Evolutionary conservation across 306 rosid species (phyloP).

Genomic region (Crotalaria pallida): DNA sequence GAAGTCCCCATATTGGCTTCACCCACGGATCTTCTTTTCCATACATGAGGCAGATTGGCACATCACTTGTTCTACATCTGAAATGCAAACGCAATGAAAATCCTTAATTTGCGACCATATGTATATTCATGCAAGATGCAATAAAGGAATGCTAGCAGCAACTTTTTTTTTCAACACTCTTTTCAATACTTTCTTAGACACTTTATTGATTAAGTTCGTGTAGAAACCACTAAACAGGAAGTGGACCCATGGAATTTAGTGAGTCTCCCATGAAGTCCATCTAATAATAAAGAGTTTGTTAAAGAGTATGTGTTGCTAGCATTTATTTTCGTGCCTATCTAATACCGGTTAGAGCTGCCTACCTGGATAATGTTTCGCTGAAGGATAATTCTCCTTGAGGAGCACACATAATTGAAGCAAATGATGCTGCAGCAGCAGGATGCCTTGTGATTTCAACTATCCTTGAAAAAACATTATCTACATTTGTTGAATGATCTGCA

Average conservation of each 20-base stretch:
- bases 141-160: too few species aligned
- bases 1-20: conserved; percentile 74
- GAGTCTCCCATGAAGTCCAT: too few species aligned
- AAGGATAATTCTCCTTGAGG: conserved; percentile 84
- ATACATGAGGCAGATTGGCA: conserved; percentile 82
- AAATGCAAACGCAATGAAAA: conserved; percentile 1
- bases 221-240: too few species aligned
- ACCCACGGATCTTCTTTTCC: conserved; percentile 99
- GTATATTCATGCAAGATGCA: not conserved
- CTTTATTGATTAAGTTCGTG: too few species aligned
- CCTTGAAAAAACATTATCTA: not conserved
- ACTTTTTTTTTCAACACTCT: too few species aligned
- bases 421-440: conserved; percentile 96
- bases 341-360: not conserved
- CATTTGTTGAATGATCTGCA: conserved; percentile 85
- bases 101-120: not conserved
- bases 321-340: not conserved
- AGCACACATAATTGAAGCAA: conserved; percentile 96
- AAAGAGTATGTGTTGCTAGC: too few species aligned
- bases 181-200: too few species aligned
- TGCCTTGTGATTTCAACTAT: conserved; percentile 81
- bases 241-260: too few species aligned
- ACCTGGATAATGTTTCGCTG: conserved; percentile 68
- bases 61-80: conserved; percentile 53
- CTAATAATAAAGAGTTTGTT: too few species aligned